Evolutionary conservation across 2,329 filamentous ascomycete species (phyloP).

Genomic region (Lomentospora prolificans): DNA sequence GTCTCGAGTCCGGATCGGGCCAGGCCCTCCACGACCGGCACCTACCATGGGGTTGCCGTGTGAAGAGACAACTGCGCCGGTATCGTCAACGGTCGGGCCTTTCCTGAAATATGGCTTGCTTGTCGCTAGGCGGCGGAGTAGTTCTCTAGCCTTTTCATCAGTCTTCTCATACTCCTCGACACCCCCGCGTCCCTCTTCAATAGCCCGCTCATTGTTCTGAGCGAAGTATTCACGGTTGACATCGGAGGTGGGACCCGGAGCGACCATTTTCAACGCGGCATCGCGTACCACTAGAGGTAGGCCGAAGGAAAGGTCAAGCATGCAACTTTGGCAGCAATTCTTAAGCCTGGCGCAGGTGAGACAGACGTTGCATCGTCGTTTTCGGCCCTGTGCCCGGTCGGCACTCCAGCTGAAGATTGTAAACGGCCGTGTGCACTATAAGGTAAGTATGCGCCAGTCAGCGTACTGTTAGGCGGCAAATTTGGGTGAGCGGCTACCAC

Average conservation of each 20-base stretch:
- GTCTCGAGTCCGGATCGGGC: conserved; percentile 70
- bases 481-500: conserved; percentile 9
- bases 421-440: conserved; percentile 78
- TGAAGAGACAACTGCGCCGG: conserved; percentile 17
- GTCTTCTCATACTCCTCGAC: conserved; percentile 93
- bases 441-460: not conserved
- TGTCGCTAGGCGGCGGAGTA: conserved; percentile 73
- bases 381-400: conserved; percentile 75
- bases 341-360: conserved; percentile 93
- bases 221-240: conserved; percentile 97
- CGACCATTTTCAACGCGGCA: conserved; percentile 95
- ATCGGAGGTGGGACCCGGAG: conserved; percentile 80
- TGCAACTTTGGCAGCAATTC: conserved; percentile 98
- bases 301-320: conserved; percentile 94
- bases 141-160: conserved; percentile 88
- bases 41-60: conserved; percentile 39
- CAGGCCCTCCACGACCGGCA: conserved; percentile 52
- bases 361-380: conserved; percentile 91
- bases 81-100: conserved; percentile 62
- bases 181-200: conserved; percentile 80
- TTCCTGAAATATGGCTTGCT: conserved; percentile 96
- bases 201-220: conserved; percentile 90
- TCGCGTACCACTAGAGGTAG: conserved; percentile 91
- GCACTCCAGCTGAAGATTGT: conserved; percentile 94
- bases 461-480: not conserved